These are phyloP conservation scores for Colletotrichum sp. DNA, from an alignment of 2,329 filamentous ascomycete genomes.

Conservation along the genomic window DNA sequence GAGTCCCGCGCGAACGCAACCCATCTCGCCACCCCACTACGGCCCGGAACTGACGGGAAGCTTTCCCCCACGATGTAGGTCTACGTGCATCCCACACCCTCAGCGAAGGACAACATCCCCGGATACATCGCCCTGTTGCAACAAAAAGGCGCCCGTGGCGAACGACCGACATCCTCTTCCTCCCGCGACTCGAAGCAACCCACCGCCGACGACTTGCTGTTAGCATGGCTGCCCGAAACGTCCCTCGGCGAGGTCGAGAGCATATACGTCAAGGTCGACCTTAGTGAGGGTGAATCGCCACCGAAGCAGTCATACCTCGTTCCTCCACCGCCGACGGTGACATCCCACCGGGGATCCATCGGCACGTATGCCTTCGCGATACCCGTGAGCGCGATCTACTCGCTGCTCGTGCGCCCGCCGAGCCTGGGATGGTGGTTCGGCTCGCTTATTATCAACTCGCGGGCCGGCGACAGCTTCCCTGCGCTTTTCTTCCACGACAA, in stretches of 20 bases:
- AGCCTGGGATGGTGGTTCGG: constrained; percentile 99
- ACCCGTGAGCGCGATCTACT: constrained; percentile 89
- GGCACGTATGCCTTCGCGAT: constrained; percentile 92
- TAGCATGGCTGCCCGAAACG: constrained; percentile 93
- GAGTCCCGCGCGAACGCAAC: constrained; percentile 22
- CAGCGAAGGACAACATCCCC: constrained; percentile 92
- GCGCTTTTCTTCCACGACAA: constrained; percentile 97
- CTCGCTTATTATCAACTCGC: constrained; percentile 90
- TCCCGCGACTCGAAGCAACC: constrained; percentile 42
- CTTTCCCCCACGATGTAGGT: constrained; percentile 60
- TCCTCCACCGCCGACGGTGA: constrained; percentile 86
- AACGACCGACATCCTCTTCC: constrained; percentile 48
- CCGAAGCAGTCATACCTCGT: constrained; percentile 90
- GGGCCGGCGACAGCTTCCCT: constrained; percentile 90
- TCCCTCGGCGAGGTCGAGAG: constrained; percentile 84
- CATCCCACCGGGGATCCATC: constrained; percentile 70
- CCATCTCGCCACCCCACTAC: background rate
- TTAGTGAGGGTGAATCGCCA: constrained; percentile 79
- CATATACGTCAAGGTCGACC: constrained; percentile 95
- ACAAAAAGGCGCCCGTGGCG: constrained; percentile 67
- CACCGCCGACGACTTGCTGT: constrained; percentile 74
- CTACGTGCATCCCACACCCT: constrained; percentile 93
- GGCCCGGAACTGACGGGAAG: background rate
- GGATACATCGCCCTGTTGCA: constrained; percentile 94
- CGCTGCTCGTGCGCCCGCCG: constrained; percentile 85